Base-by-base conservation (phyloP, 305 asterid genomes). In the Fraxinus nigra region DNA sequence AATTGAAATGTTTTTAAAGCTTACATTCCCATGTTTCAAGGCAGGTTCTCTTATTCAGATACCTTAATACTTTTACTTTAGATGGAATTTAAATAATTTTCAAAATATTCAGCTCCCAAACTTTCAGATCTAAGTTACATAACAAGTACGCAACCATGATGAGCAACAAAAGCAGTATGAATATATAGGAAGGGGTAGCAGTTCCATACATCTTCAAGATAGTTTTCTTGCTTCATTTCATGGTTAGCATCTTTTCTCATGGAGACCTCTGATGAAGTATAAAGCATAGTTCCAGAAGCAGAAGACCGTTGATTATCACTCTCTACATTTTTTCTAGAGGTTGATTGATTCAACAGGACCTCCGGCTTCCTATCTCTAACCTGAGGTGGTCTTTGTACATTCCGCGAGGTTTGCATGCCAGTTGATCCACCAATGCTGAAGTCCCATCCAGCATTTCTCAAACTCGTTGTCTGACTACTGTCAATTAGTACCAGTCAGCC, bases 361-460 rank as follows among this genome's bases (percentile, higher is more conserved):
- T 92, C 98, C 8, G 92, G 87, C 85, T 89, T 93, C 91, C 92
- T 91, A 81, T 93, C 97, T 83, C 92, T 90, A 87, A 77, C 91
- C 89, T 92, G 98, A 72, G 98, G 98, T 34, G 98, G 98, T 86
- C 89, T 91, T 85, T 88, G 89, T 20, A 84, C 95, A 88, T 92
- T 93, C 84, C 97, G 90, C 75, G 89, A 94, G 69, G 97, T 93
- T 85, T 97, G 97, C 28, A 92, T 87, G 84, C 90, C 90, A 76
- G 85, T 79, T 77, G 97, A 87, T 85, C 91, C 98, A 81, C 97
- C 94, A 83, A 93, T 90, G 87, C 97, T 93, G 87, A 93, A 93
- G 90, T 95, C 98, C 98, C 98, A 93, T 87, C 95, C 98, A 61
- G 97, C 87, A 89, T 90, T 90, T 86, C 82, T 89, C 86, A 83